phyloP scores from a whole-genome alignment of 371 early-diverging fungal genomes.

The Rhizopus stolonifer region DNA sequence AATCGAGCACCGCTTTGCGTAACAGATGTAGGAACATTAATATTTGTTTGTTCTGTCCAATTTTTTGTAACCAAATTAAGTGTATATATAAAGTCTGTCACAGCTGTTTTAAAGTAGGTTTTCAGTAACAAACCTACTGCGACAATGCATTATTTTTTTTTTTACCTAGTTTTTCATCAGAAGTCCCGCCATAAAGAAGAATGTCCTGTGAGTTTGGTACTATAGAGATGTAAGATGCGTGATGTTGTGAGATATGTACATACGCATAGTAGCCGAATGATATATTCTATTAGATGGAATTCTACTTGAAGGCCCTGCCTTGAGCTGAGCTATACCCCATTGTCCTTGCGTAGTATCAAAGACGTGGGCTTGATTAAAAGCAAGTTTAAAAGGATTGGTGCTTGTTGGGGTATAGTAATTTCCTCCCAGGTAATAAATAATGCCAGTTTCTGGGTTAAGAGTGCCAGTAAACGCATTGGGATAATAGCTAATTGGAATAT shows the following conservation, averaged over 20 bases:
- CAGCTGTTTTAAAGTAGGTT: slow-evolving; percentile 1
- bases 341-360: slow-evolving; percentile 5
- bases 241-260: background rate
- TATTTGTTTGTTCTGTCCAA: slow-evolving; percentile 3
- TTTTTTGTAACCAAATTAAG: background rate
- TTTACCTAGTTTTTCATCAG: background rate
- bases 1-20: slow-evolving; percentile 3
- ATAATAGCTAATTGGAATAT: background rate
- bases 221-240: no score
- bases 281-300: slow-evolving; percentile 2
- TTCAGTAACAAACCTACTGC: no score
- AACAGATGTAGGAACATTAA: background rate
- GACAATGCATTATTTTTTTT: no score
- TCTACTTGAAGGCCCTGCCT: background rate
- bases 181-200: slow-evolving; percentile 10
- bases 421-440: slow-evolving; percentile 11
- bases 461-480: slow-evolving; percentile 1
- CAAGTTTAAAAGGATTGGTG: background rate
- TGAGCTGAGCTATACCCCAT: background rate
- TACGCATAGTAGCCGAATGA: slow-evolving; percentile 9
- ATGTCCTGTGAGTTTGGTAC: slow-evolving; percentile 15
- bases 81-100: slow-evolving; percentile 14
- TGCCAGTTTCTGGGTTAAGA: slow-evolving; percentile 1
- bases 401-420: background rate
- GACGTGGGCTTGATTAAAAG: background rate